Evolutionary conservation across 441 rosid genomes (phyloP).

Genomic region (Adansonia gregorii): DNA sequence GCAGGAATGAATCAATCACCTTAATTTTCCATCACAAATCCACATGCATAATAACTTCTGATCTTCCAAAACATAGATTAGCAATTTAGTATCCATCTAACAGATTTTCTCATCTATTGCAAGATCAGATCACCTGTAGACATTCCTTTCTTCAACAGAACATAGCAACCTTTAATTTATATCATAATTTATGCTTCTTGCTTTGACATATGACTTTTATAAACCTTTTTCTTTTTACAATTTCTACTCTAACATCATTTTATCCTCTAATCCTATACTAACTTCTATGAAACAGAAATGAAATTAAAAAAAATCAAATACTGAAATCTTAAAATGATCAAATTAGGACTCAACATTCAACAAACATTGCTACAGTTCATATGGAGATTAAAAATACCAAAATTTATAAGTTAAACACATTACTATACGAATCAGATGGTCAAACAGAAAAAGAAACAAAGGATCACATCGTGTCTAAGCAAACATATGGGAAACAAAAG

Average conservation of each 20-base stretch:
- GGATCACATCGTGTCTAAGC: not conserved
- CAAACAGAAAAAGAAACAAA: conserved; percentile 10
- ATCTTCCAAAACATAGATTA: not conserved
- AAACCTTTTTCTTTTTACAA: not conserved
- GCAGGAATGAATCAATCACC: not conserved
- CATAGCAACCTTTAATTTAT: too few species aligned
- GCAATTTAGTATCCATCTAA: not conserved
- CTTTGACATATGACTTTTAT: not conserved
- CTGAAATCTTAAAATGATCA: not conserved
- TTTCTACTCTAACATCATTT: not conserved
- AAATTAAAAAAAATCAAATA: not conserved
- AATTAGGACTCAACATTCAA: not conserved
- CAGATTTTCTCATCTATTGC: too few species aligned
- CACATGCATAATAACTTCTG: conserved; percentile 3
- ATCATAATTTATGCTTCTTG: not conserved
- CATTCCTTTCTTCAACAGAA: not conserved
- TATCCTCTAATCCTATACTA: not conserved
- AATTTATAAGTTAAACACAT: not conserved
- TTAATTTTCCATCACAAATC: not conserved
- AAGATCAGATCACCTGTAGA: too few species aligned
- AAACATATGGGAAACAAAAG: not conserved
- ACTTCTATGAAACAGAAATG: not conserved
- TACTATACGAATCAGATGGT: not conserved
- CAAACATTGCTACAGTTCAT: not conserved
- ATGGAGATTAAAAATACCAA: not conserved